Percentiles rank a stretch among this genome's conserved stretches.
phyloP scores from a whole-genome alignment of 768 basidiomycete species.

The Termitomyces sp. region DNA sequence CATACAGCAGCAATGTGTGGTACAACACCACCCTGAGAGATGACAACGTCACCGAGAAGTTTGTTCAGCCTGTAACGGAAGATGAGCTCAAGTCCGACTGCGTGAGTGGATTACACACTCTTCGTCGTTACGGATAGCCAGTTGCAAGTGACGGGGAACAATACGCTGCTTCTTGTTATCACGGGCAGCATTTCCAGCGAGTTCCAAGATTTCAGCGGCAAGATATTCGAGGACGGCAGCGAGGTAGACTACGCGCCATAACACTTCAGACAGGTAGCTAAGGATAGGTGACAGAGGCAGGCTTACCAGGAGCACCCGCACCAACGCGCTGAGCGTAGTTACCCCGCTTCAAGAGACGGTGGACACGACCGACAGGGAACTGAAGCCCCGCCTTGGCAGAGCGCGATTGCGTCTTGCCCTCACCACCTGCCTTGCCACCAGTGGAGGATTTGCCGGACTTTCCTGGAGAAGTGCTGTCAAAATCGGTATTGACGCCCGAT shows the following conservation, averaged over 20 bases:
- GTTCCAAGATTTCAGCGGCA: conserved; percentile 90
- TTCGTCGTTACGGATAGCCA: conserved; percentile 93
- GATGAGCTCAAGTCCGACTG: conserved; percentile 1
- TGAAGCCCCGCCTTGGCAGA: conserved; percentile 78
- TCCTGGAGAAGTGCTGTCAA: conserved; percentile 25
- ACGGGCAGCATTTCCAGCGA: conserved; percentile 87
- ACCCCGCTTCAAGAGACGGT: conserved; percentile 83
- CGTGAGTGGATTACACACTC: conserved; percentile 47
- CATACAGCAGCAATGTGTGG: conserved; percentile 64
- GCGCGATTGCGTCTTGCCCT: conserved; percentile 62
- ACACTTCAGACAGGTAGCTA: not conserved
- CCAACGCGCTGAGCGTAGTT: conserved; percentile 88
- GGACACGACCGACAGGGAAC: conserved; percentile 93
- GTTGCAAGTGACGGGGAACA: conserved; percentile 91
- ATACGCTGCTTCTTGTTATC: conserved; percentile 97
- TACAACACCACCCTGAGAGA: conserved; percentile 94
- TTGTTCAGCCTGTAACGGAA: conserved; percentile 54
- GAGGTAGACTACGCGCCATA: conserved; percentile 64
- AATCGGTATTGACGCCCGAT: conserved; percentile 3
- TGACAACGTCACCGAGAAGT: conserved; percentile 80
- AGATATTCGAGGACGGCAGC: conserved; percentile 93
- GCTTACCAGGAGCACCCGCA: conserved; percentile 78
- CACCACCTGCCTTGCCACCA: conserved; percentile 62
- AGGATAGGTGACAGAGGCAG: not conserved
- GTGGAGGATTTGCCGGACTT: conserved; percentile 67